Evolutionary conservation across 1,284 basidiomycete genomes (phyloP).

Genomic region (Papiliotrema flavescens): DNA sequence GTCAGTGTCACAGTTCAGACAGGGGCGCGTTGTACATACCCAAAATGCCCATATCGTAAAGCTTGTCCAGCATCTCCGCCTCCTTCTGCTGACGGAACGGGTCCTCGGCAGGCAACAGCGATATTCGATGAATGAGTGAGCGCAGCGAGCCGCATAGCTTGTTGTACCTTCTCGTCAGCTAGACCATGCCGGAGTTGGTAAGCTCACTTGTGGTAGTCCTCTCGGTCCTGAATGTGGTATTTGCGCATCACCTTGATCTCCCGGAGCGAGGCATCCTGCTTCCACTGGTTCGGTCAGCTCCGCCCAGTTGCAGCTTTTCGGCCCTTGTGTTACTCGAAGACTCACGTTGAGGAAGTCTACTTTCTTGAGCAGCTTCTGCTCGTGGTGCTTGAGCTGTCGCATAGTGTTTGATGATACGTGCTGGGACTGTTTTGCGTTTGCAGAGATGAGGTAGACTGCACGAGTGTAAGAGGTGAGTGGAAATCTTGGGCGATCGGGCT

Average conservation of each 20-base stretch:
- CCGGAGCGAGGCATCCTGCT: conserved; percentile 85
- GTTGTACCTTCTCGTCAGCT: conserved; percentile 70
- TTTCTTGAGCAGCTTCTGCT: conserved; percentile 90
- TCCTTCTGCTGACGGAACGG: conserved; percentile 85
- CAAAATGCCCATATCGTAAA: conserved; percentile 96
- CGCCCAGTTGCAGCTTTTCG: too few relatives aligned
- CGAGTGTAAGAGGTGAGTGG: not conserved
- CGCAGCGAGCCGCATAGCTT: conserved; percentile 86
- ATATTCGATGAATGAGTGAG: conserved; percentile 79
- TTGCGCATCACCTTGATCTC: conserved; percentile 94
- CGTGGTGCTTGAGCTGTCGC: conserved; percentile 89
- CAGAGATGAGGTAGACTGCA: not conserved
- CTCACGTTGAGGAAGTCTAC: conserved; percentile 85
- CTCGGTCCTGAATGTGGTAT: conserved; percentile 90
- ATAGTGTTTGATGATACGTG: conserved; percentile 55
- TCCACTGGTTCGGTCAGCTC: conserved; percentile 66
- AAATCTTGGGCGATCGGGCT: not conserved
- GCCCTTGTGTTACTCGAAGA: conserved; percentile 12
- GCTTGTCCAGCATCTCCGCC: conserved; percentile 80
- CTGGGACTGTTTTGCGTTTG: not conserved
- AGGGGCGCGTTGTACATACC: conserved; percentile 42
- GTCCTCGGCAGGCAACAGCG: conserved; percentile 83
- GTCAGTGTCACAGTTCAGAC: not conserved
- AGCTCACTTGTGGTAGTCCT: conserved; percentile 88
- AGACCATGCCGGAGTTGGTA: not conserved